phyloP scores from a whole-genome alignment of 495 filamentous ascomycete genomes.

The Viridothelium virens region DNA sequence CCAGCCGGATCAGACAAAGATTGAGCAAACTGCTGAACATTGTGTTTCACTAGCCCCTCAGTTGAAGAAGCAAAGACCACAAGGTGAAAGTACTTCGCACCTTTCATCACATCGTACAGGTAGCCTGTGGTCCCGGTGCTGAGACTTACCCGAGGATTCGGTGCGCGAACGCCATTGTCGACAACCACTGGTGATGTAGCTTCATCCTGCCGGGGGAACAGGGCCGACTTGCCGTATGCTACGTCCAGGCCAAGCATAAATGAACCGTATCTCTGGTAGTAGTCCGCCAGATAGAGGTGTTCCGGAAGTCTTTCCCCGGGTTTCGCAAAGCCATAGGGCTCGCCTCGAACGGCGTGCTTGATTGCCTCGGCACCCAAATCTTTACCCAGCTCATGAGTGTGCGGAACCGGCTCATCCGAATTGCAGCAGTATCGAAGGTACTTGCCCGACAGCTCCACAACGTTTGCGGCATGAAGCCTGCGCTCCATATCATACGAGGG shows the following conservation, averaged over 20 bases:
- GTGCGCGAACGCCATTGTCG: conserved; percentile 32
- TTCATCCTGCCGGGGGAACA: neutral
- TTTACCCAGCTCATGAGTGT: conserved; percentile 18
- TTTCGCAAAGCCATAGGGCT: conserved; percentile 1
- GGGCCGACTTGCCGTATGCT: conserved; percentile 14
- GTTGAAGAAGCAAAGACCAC: conserved; percentile 32
- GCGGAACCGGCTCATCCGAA: conserved; percentile 21
- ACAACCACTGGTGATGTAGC: conserved; percentile 9
- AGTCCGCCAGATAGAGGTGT: conserved; percentile 18
- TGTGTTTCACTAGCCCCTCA: conserved; percentile 20
- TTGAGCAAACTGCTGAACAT: conserved; percentile 17
- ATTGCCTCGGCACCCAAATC: conserved; percentile 7
- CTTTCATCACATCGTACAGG: conserved; percentile 32
- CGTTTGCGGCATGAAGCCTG: conserved; percentile 30
- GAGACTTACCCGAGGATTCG: conserved; percentile 35
- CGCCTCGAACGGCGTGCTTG: conserved; percentile 15
- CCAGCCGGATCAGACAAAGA: conserved; percentile 11
- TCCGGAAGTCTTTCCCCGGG: conserved; percentile 13
- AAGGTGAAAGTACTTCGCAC: conserved; percentile 28
- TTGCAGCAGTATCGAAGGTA: conserved; percentile 37
- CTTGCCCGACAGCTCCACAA: conserved; percentile 32
- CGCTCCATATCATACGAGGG: conserved; percentile 36
- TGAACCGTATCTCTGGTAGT: conserved; percentile 26
- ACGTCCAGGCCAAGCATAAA: conserved; percentile 31
- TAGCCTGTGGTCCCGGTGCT: conserved; percentile 27